phyloP scores from a whole-genome alignment of 345 rosid species.

The Litchi chinensis region DNA sequence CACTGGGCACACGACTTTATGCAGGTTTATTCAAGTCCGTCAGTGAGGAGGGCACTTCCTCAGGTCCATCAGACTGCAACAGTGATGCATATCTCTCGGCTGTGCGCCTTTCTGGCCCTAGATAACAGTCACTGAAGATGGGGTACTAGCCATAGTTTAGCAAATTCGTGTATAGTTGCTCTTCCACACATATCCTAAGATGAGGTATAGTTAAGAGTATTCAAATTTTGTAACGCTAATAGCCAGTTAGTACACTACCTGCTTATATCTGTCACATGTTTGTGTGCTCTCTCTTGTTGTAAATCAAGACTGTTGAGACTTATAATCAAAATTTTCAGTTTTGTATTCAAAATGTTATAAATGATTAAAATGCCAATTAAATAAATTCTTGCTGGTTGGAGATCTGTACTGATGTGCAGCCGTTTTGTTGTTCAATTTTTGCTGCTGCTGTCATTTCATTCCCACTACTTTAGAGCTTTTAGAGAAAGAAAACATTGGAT shows the following conservation, averaged over 20 bases:
- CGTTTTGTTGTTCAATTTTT: no score
- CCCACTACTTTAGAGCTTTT: no score
- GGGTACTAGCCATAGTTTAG: background rate
- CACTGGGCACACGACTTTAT: constrained; percentile 60
- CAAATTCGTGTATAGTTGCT: background rate
- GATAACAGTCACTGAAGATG: constrained; percentile 45
- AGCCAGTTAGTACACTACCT: background rate
- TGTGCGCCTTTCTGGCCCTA: constrained; percentile 88
- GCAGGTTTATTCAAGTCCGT: constrained; percentile 44
- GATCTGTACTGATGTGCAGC: no score
- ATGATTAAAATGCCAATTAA: no score
- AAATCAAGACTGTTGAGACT: background rate
- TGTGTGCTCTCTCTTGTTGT: background rate
- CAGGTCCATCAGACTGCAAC: constrained; percentile 72
- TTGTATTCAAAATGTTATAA: no score
- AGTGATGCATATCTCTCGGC: constrained; percentile 74
- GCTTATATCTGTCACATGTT: background rate
- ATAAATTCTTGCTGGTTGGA: no score
- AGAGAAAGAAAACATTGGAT: no score
- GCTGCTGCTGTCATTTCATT: no score
- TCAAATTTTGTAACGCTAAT: constrained; percentile 31
- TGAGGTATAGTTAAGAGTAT: constrained; percentile 19
- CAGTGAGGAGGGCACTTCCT: constrained; percentile 71
- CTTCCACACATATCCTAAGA: background rate
- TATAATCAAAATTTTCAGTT: background rate